Percentiles rank a stretch among this genome's conserved stretches.
These are phyloP conservation scores for Capsicum pubescens DNA, from an alignment of 257 asterid species.

Conservation along the genomic window DNA sequence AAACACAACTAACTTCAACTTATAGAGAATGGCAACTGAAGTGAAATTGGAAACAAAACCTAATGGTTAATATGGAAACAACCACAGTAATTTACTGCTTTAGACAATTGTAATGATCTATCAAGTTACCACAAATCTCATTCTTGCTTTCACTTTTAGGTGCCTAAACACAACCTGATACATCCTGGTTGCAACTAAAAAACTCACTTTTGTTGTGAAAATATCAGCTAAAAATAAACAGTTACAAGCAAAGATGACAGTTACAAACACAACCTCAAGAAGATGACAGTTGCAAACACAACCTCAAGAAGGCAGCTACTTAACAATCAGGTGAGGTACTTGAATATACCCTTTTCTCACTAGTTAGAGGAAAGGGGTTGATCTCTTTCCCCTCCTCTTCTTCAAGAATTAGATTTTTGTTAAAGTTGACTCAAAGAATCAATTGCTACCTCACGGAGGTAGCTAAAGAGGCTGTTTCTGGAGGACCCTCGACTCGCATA, in stretches of 20 bases:
- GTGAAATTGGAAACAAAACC: constrained; percentile 23
- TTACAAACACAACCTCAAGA: constrained; percentile 22
- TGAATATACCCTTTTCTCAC: not conserved
- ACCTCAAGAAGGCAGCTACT: not conserved
- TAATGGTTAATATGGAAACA: not conserved
- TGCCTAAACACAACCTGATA: not conserved
- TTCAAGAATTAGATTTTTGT: not conserved
- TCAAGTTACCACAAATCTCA: not conserved
- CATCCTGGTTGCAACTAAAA: not conserved
- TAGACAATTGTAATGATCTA: not conserved
- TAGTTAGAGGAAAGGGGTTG: constrained; percentile 10
- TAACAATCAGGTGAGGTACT: not conserved
- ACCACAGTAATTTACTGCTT: not conserved
- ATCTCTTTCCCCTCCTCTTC: not conserved
- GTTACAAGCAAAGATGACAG: constrained; percentile 4
- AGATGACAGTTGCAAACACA: constrained; percentile 25
- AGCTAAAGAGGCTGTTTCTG: too few relatives aligned
- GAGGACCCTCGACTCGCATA: too few relatives aligned
- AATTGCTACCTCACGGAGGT: not conserved
- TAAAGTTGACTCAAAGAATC: not conserved
- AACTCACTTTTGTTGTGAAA: not conserved
- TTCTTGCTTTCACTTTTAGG: constrained; percentile 14
- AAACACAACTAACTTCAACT: constrained; percentile 6
- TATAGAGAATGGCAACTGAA: not conserved
- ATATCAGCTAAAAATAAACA: not conserved